phyloP scores from a whole-genome alignment of 441 rosid genomes.

The Erodium trifolium region DNA sequence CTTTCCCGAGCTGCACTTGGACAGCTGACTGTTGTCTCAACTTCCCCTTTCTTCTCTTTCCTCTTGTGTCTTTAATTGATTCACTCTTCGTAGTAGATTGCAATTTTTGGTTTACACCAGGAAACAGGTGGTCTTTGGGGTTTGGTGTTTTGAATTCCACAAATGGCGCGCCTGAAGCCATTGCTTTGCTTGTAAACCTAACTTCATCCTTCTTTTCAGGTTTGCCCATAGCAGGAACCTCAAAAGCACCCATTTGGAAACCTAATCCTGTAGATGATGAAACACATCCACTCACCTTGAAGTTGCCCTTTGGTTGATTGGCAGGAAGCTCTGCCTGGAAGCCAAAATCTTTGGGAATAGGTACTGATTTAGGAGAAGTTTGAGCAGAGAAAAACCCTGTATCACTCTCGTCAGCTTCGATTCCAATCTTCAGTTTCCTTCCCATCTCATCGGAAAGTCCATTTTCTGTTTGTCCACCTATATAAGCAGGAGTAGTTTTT shows the following conservation, averaged over 20 bases:
- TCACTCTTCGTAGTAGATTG: slow-evolving; percentile 57
- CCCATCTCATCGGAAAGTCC: slow-evolving; percentile 41
- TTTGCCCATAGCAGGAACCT: too few species aligned
- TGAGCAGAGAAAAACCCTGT: slow-evolving; percentile 24
- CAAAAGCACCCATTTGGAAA: too few species aligned
- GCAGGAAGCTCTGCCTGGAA: slow-evolving; percentile 29
- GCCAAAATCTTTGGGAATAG: slow-evolving; percentile 24
- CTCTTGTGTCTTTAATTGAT: slow-evolving; percentile 32
- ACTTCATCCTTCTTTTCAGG: too few species aligned
- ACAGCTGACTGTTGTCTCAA: slow-evolving; percentile 42
- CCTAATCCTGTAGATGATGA: not conserved
- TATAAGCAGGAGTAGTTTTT: not conserved
- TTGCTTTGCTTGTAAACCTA: too few species aligned
- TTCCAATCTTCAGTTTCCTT: slow-evolving; percentile 42
- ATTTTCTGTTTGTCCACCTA: too few species aligned
- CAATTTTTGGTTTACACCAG: slow-evolving; percentile 41
- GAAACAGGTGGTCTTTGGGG: slow-evolving; percentile 31
- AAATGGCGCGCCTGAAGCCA: slow-evolving; percentile 21
- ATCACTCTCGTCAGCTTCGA: slow-evolving; percentile 16
- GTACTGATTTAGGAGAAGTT: slow-evolving; percentile 15
- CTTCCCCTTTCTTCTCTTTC: slow-evolving; percentile 60
- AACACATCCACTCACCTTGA: slow-evolving; percentile 13
- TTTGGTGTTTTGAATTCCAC: slow-evolving; percentile 54
- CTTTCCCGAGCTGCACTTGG: slow-evolving; percentile 44
- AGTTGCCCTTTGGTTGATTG: slow-evolving; percentile 22